Base-by-base conservation (phyloP, 768 basidiomycete genomes). In the Tulasnella sp. region DNA sequence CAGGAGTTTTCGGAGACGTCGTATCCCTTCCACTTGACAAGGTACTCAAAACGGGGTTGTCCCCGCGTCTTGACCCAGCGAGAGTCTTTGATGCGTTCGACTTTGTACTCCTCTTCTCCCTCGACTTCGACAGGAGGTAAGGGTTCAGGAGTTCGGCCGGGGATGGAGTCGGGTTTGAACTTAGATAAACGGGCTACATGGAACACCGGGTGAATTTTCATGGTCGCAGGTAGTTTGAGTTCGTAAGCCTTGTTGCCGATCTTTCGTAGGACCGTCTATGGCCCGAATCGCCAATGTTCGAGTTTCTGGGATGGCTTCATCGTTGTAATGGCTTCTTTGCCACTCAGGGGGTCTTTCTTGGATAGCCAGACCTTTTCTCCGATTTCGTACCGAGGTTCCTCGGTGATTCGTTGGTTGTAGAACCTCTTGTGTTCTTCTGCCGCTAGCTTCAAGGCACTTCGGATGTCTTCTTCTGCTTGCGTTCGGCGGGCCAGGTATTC, bases 321-420 rank as follows among this genome's bases (percentile, higher is more conserved):
- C 17, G n/a, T n/a, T n/a, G n/a, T n/a, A n/a, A n/a, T n/a, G n/a
- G n/a, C n/a, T n/a, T n/a, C n/a, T n/a, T n/a, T n/a, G n/a, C n/a
- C n/a, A n/a, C n/a, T n/a, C n/a, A n/a, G n/a, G n/a, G n/a, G n/a
- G n/a, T n/a, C n/a, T n/a, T n/a, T n/a, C n/a, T n/a, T n/a, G n/a
- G n/a, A n/a, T n/a, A n/a, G n/a, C n/a, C n/a, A n/a, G n/a, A 65
- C 74, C 59, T 47, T n/a, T 35, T 74, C 69, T 29, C 74, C 42
- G 14, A 39, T 22, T 62, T 3, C 47, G 19, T 67, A 36, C 70
- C 67, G 9, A 22, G 22, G 19, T 69, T 32, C 19, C 47, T 19
- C 26, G 26, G 19, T 16, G 39, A 70, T 12, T 73, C n/a, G 22
- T 44, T 35, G 34, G n/a, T 16, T 5, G 72, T n/a, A n/a, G n/a